phyloP scores from a whole-genome alignment of 2,329 filamentous ascomycete genomes.

The Akanthomyces muscarius region DNA sequence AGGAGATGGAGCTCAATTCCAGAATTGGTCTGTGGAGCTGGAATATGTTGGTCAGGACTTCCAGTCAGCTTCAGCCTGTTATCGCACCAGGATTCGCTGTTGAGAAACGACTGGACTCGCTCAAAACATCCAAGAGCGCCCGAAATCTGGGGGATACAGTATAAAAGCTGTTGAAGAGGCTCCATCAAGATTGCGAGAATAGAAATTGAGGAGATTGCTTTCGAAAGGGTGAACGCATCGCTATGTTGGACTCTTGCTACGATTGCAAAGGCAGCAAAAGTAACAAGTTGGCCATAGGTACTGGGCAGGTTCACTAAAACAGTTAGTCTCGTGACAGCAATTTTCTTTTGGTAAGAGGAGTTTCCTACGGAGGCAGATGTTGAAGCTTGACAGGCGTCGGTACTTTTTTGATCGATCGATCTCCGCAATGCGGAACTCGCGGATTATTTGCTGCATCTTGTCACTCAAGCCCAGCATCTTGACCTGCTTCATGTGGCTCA shows the following conservation, averaged over 20 bases:
- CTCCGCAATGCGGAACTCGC: not conserved
- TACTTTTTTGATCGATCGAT: slow-evolving; percentile 13
- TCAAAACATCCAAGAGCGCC: slow-evolving; percentile 15
- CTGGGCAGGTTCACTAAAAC: slow-evolving; percentile 4
- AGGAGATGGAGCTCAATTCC: not conserved
- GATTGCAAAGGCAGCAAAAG: slow-evolving; percentile 14
- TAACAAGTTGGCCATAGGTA: slow-evolving; percentile 7
- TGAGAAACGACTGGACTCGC: slow-evolving; percentile 14
- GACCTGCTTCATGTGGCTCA: slow-evolving; percentile 10
- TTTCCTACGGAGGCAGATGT: slow-evolving; percentile 11
- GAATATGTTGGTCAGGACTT: not conserved
- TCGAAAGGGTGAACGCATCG: slow-evolving; percentile 12
- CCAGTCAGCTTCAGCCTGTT: not conserved
- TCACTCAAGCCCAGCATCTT: slow-evolving; percentile 13
- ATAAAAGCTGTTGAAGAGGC: slow-evolving; percentile 9
- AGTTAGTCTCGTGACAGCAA: not conserved
- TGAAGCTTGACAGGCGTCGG: slow-evolving; percentile 16
- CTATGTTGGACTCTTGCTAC: not conserved
- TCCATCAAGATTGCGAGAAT: slow-evolving; percentile 5
- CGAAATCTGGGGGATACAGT: not conserved
- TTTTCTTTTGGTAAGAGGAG: not conserved
- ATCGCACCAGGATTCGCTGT: slow-evolving; percentile 3
- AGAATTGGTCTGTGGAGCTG: not conserved
- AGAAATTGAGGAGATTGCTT: slow-evolving; percentile 14
- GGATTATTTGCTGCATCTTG: slow-evolving; percentile 6